Base-by-base conservation (phyloP, 2,329 filamentous ascomycete genomes). In the Pseudopyricularia javanii region DNA sequence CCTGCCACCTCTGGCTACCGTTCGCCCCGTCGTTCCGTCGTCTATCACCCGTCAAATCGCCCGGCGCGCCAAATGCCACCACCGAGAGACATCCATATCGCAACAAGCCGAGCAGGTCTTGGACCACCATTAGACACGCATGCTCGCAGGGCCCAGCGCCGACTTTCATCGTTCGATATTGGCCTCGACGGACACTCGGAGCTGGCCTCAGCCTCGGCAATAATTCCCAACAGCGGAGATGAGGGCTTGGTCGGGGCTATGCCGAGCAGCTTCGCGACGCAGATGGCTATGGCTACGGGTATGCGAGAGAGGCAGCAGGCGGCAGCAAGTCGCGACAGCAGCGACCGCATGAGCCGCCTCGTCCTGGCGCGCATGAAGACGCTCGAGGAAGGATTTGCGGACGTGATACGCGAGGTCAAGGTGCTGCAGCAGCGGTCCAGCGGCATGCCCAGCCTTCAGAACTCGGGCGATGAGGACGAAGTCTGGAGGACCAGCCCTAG, bases 351-450 rank as follows among this genome's bases (percentile, higher is more conserved):
- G 78, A 83, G 84, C 59, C 80, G 88, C 53, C 76, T 95, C 47
- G 86, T 96, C 68, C 73, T 96, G 47, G 88, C 89, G 8, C 76
- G 89, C 33, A 96, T 96, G 89, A 93, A 93, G 65, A 91, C 86
- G 7, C 75, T 97, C 2, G 91, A 97, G 65, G 89, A 95, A 67
- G 86, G 90, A 14, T 91, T 97, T 65, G 79, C 86, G 2, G 88
- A 95, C 55, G 84, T 95, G n/a, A 79, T 90, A 54, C 82, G 80
- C 56, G 88, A 93, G 66, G 84, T 95, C 65, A 82, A 86, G 56
- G 80, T 82, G 57, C 69, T 79, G 64, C 79, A 50, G 48, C 47
- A 73, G 67, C 67, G 65, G 57, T 68, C 66, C 48, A 63, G 66
- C 48, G 70, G 67, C 37, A 67, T 67, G 33, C 70, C 72, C 3